Evolutionary conservation across 1,139 yeast species (phyloP).

Genomic region (Barnettozyma hawaiiensis): DNA sequence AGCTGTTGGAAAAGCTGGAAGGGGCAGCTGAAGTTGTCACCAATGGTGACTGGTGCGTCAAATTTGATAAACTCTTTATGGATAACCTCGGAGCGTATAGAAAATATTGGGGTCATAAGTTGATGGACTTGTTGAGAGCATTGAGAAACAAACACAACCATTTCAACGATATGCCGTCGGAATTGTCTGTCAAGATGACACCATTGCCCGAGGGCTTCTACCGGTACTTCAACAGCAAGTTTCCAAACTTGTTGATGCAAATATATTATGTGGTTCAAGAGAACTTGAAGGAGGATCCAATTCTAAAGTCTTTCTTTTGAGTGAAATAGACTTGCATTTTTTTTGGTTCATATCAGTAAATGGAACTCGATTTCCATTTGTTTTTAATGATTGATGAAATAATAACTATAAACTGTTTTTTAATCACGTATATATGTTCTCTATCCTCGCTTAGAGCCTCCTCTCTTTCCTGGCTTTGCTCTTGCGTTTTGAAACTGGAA

Average conservation of each 20-base stretch:
- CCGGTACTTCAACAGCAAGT: constrained; percentile 61
- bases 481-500: neutral
- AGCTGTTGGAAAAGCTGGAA: constrained; percentile 56
- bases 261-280: constrained; percentile 60
- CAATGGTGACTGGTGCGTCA: constrained; percentile 72
- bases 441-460: neutral
- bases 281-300: constrained; percentile 55
- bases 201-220: constrained; percentile 84
- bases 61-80: constrained; percentile 64
- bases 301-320: constrained; percentile 47
- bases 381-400: constrained; percentile 3
- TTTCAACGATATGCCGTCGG: constrained; percentile 77
- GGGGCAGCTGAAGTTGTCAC: constrained; percentile 46
- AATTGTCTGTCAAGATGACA: constrained; percentile 57
- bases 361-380: neutral
- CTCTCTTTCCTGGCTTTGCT: neutral
- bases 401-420: neutral
- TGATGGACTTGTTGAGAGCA: constrained; percentile 85
- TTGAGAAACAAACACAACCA: constrained; percentile 90
- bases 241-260: constrained; percentile 75
- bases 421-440: neutral
- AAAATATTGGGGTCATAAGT: constrained; percentile 70
- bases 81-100: constrained; percentile 87
- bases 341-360: neutral
- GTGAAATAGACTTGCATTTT: neutral